phyloP scores from a whole-genome alignment of 208 protist genomes.

The Angomonas ambiguus region DNA sequence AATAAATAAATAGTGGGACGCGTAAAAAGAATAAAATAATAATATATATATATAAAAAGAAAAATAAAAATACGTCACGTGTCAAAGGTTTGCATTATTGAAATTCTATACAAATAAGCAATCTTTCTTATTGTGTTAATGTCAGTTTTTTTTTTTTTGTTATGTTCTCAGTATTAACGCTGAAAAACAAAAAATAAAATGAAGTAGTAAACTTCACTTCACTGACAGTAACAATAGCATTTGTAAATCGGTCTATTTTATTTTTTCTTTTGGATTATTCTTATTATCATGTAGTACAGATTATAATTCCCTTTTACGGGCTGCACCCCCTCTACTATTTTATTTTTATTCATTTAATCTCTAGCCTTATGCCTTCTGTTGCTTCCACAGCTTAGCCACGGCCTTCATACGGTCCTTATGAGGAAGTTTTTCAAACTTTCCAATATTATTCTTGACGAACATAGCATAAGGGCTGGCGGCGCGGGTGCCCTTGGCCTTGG shows the following conservation, averaged over 20 bases:
- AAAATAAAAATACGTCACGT: too few relatives aligned
- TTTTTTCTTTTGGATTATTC: neutral
- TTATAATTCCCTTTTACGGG: neutral
- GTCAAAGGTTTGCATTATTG: too few relatives aligned
- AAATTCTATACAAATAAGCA: too few relatives aligned
- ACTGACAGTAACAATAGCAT: too few relatives aligned
- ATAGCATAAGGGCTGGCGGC: constrained; percentile 44
- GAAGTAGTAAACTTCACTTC: constrained; percentile 12
- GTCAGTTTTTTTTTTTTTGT: neutral
- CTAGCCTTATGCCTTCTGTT: constrained; percentile 36
- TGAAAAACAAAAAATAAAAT: constrained; percentile 7
- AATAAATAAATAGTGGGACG: neutral
- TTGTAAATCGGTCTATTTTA: neutral
- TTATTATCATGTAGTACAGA: neutral
- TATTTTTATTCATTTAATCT: neutral
- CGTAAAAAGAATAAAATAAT: neutral
- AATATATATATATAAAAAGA: too few relatives aligned
- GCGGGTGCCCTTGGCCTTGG: constrained; percentile 15
- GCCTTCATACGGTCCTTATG: constrained; percentile 74
- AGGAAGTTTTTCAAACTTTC: constrained; percentile 68
- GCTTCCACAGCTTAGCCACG: constrained; percentile 84
- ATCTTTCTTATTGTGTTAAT: neutral
- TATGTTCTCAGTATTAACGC: neutral
- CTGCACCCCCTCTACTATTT: too few relatives aligned
- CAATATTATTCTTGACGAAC: constrained; percentile 80